These are phyloP conservation scores for Tephrocybe sp. DNA, from an alignment of 768 basidiomycete species.

Conservation along the genomic window DNA sequence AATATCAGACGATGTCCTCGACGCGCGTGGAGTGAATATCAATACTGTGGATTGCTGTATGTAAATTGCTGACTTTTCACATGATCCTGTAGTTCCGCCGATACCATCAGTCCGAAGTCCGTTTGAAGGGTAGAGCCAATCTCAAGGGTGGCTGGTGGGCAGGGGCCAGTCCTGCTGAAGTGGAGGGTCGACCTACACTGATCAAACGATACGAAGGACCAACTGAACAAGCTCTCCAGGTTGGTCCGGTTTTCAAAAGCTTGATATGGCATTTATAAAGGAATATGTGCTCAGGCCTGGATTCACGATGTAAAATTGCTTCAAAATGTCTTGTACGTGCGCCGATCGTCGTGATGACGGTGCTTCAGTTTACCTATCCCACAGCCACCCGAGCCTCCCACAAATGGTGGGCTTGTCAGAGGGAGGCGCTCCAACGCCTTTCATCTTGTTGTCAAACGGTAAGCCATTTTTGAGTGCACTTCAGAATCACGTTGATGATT, in stretches of 20 bases:
- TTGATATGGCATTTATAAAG: not conserved
- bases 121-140: constrained; percentile 31
- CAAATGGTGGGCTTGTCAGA: constrained; percentile 51
- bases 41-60: not conserved
- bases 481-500: not conserved
- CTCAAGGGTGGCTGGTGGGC: constrained; percentile 48
- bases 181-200: constrained; percentile 36
- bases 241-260: constrained; percentile 7
- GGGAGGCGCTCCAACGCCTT: constrained; percentile 42
- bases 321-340: constrained; percentile 46
- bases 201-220: constrained; percentile 44
- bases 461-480: not conserved
- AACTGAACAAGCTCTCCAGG: constrained; percentile 30
- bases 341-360: not conserved
- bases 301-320: constrained; percentile 47
- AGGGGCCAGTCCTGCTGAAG: constrained; percentile 37
- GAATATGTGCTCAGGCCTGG: constrained; percentile 36
- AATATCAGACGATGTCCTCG: constrained; percentile 17
- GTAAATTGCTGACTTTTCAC: constrained; percentile 1
- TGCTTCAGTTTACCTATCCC: not conserved
- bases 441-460: constrained; percentile 53
- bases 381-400: constrained; percentile 50
- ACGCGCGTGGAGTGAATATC: constrained; percentile 32
- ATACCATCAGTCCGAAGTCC: constrained; percentile 49
- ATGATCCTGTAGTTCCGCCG: constrained; percentile 36